Evolutionary conservation across 2,329 filamentous ascomycete genomes (phyloP), one percentile per base, ranked within the genome.

Genomic region (Epicoccum nigrum): DNA sequence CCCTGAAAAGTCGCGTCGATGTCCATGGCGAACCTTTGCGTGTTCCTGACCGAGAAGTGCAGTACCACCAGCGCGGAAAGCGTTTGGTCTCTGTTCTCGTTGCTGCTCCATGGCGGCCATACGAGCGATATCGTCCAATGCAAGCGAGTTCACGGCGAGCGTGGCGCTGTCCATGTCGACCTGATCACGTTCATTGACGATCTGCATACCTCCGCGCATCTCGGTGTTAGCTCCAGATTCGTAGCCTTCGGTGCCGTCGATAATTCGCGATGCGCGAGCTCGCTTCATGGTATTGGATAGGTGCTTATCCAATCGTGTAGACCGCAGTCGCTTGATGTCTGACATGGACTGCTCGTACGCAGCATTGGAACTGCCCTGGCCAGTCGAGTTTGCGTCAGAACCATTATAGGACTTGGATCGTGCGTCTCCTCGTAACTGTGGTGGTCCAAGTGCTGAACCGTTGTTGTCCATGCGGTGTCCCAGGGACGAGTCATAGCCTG

Each of bases 41-140:
- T 84, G 83, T 21, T 64, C 85, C 19, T 81, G 81, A 31, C 83
- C 81, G 69, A 84, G 88, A 64, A 85, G 77, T 35, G 89, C 87
- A 55, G 87, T 86, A 19, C 89, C 85, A 32, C 86, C 85, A 64
- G 89, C 87, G 54, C 86, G 88, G 67, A 90, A 91, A 11, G 88
- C 87, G 69, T 89, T 90, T 12, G 90, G 88, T 56, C 90, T 82
- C 70, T 96, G 91, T 69, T 97, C 93, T 63, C 92, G 87, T 19
- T 93, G 92, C 74, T 97, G 93, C 72, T 97, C 92, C 12, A 94
- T 90, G 27, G 94, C 94, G 33, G 97, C 92, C 65, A 99, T 96
- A 57, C 94, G 85, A 7, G 94, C 92, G 62, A 99, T 97, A 67
- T 99, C 94, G 67, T 99, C 94, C 49, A 99, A 78, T 0, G 93